Base-by-base conservation (phyloP, 1,284 basidiomycete genomes). In the Ceratobasidium sp. region DNA sequence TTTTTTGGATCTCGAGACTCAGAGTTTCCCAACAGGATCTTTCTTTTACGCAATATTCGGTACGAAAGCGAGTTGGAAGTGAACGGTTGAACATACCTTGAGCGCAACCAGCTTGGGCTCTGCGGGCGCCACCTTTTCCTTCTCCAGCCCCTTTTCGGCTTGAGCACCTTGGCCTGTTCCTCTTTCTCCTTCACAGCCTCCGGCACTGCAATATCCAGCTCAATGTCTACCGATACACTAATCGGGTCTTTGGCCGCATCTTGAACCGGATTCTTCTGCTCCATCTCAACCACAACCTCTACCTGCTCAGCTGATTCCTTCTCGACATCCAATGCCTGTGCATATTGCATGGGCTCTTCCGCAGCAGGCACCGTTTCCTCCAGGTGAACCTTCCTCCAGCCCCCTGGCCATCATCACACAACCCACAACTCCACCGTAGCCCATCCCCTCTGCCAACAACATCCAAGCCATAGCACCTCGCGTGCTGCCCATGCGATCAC, bases 401-500 rank as follows among this genome's bases (percentile, higher is more conserved):
- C 41, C n/a, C 41, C 21, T 64, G 57, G 1, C 36, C 67, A n/a
- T 53, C 65, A 26, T 65, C 52, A 46, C 74, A 73, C 32, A 59
- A 23, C 48, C 59, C 67, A 50, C 72, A 75, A 45, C 60, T 64
- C 74, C 74, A 73, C 10, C 50, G 21, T 18, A 45, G 9, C 21
- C 70, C 67, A 5, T 59, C 58, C 6, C 46, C 52, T 23, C 55
- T 67, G n/a, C 59, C 59, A 32, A 30, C 46, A 18, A 39, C 59
- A 34, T 65, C 62, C 62, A 65, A 39, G 30, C 71, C 64, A 50
- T 75, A 72, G 50, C 75, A 76, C 55, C 46, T 16, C 36, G 73
- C 58, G 53, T 75, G 74, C 43, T 75, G 75, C 72, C 74, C 67
- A 34, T 53, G 58, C 6, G 72, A 74, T 39, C 75, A 76, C 46